Evolutionary conservation across 2,329 filamentous ascomycete genomes (phyloP), one percentile per base, ranked within the genome.

Genomic region (Hymenoscyphus fraxineus): DNA sequence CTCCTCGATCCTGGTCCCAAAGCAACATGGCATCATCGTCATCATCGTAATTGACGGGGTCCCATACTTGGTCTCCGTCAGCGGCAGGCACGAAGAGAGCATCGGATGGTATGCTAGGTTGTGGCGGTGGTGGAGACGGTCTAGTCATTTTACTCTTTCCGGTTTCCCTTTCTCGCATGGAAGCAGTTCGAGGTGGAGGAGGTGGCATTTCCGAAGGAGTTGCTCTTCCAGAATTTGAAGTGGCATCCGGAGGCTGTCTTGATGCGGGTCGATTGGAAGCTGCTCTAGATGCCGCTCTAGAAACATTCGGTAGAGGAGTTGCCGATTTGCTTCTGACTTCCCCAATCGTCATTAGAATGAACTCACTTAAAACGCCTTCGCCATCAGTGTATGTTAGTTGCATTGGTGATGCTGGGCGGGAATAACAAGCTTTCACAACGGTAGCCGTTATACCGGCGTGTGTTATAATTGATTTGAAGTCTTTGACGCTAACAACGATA

Each of bases 341-440:
- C 15, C 90, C 91, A 9, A 90, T 86, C 0, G 91, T 94, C 90
- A 93, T 93, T 66, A 94, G 82, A 55, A 92, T 89, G 70, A 93
- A 93, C 68, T 93, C 88, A 75, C 88, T 91, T 44, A 85, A 78
- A 39, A 93, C 81, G 40, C 88, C 89, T 64, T 89, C 87, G 51
- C 84, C 83, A 54, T 84, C 83, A 31, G 83, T 81, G 72, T 94
- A 94, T 56, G 82, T 85, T 65, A 94, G 82, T 71, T 92, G 88
- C 73, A 94, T 83, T 1, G 91, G 91, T 16, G 85, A 84, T 16
- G 85, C 85, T 3, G 91, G 90, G 32, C 84, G 79, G 1, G 91
- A 93, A 76, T 93, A 93, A 61, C 81, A 81, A 13, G 89, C 88
- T 16, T 82, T 84, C 15, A 93, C 80, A 57, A 84, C 82, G n/a